Evolutionary conservation across 176 grass and related monocot genomes (phyloP), one percentile per base, ranked within the genome.

Genomic region (Paspalum notatum): DNA sequence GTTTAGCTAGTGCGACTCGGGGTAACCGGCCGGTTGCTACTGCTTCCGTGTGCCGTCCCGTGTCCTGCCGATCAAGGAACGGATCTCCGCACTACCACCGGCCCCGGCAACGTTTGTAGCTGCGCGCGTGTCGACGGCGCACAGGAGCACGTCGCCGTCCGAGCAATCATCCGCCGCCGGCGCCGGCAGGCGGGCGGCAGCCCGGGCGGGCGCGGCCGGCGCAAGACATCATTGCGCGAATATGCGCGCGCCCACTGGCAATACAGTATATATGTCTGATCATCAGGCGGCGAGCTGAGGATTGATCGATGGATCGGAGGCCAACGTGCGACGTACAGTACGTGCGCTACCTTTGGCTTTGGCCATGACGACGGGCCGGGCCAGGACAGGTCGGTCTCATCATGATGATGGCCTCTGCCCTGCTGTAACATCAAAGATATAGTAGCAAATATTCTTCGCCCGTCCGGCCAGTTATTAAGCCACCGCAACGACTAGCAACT

Each of bases 1-100:
- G 77, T 89, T 89, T n/a, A n/a, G n/a, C n/a, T 89, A 85, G 68
- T 84, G 81, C 26, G 25, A 50, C 50, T 26, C 46, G 54, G 8
- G 32, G 4, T 12, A 12, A 5, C 9, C 22, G 8, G 55, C 52
- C 71, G 71, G 37, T 39, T 15, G 65, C 40, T 50, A 18, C 54
- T 56, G 53, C 32, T 32, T 1, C 32, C 54, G 24, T 65, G 16
- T 65, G 16, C 18, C 41, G 25, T 13, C 72, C 32, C 32, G 32
- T 32, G n/a, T n/a, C n/a, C n/a, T n/a, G n/a, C 32, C 32, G 32
- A 32, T 32, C 32, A 32, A 20, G 46, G 12, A 22, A 66, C 16
- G 67, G 76, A 46, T 80, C 84, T 8, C 22, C 67, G n/a, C n/a
- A n/a, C n/a, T n/a, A n/a, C n/a, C n/a, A n/a, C n/a, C n/a, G n/a